A percentile compares a stretch with the other conserved stretches of the same genome.
These are phyloP conservation scores for Anisogramma anomala DNA, from an alignment of 2,329 filamentous ascomycete genomes.

Conservation along the genomic window DNA sequence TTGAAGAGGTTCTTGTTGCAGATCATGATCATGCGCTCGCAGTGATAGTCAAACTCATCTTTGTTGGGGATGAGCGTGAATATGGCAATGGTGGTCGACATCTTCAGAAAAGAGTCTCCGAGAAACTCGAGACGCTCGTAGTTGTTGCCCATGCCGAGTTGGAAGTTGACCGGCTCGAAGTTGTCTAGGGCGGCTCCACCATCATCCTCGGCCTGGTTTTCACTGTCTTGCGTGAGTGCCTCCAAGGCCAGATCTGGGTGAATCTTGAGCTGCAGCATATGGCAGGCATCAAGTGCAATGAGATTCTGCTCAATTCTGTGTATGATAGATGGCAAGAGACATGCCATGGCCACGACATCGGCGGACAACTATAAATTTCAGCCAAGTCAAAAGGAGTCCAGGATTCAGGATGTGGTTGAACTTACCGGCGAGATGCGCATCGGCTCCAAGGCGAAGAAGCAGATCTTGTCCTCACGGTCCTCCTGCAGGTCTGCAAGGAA, in stretches of 20 bases:
- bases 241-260: conserved; percentile 64
- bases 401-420: conserved; percentile 14
- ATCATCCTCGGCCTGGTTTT: conserved; percentile 65
- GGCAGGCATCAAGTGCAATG: conserved; percentile 65
- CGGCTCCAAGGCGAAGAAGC: conserved; percentile 66
- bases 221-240: conserved; percentile 84
- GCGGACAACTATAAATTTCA: conserved; percentile 47
- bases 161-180: conserved; percentile 56
- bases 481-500: conserved; percentile 52
- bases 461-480: conserved; percentile 21
- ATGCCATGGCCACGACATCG: conserved; percentile 58
- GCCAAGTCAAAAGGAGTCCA: not conserved
- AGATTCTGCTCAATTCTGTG: conserved; percentile 72
- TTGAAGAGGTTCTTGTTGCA: conserved; percentile 87
- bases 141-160: conserved; percentile 80
- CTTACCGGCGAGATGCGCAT: conserved; percentile 64
- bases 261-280: conserved; percentile 52
- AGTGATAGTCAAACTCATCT: conserved; percentile 79
- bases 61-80: conserved; percentile 66
- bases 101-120: conserved; percentile 89
- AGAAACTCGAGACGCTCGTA: conserved; percentile 92
- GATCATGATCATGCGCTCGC: conserved; percentile 78
- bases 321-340: conserved; percentile 73
- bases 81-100: conserved; percentile 82
- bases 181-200: conserved; percentile 19